Evolutionary conservation across 306 rosid species (phyloP).

Genomic region (Pyrus bretschneideri): DNA sequence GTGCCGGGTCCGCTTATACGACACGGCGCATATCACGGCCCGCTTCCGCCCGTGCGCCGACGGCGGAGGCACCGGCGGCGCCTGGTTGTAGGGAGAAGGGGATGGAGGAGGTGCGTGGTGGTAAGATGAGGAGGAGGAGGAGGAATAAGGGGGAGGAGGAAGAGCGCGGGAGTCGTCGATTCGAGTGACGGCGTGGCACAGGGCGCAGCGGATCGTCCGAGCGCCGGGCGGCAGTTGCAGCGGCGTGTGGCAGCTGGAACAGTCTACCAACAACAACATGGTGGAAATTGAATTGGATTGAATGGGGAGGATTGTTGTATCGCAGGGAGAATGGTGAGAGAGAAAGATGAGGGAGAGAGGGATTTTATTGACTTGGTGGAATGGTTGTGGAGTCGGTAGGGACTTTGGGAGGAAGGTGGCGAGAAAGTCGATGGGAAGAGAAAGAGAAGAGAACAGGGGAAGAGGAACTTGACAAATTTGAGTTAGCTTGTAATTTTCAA

Average conservation of each 20-base stretch:
- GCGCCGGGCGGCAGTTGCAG: conserved; percentile 42
- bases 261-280: conserved; percentile 27
- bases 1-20: conserved; percentile 25
- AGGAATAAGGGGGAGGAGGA: neutral
- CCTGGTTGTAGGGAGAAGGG: conserved; percentile 13
- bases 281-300: neutral
- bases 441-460: neutral
- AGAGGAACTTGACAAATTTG: neutral
- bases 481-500: neutral
- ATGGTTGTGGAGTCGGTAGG: neutral
- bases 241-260: conserved; percentile 34
- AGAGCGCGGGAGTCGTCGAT: conserved; percentile 2
- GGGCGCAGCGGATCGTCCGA: conserved; percentile 25
- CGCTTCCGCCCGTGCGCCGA: conserved; percentile 28
- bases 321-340: neutral
- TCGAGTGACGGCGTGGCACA: conserved; percentile 34
- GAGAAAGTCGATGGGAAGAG: neutral
- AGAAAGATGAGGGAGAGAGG: neutral
- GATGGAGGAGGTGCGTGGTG: neutral
- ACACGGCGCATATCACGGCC: conserved; percentile 45
- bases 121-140: neutral
- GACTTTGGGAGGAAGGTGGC: neutral
- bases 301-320: neutral
- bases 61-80: conserved; percentile 12
- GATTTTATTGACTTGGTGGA: neutral